phyloP scores from a whole-genome alignment of 192 early-diverging fungal species.

The Dimargaris cristalligena region DNA sequence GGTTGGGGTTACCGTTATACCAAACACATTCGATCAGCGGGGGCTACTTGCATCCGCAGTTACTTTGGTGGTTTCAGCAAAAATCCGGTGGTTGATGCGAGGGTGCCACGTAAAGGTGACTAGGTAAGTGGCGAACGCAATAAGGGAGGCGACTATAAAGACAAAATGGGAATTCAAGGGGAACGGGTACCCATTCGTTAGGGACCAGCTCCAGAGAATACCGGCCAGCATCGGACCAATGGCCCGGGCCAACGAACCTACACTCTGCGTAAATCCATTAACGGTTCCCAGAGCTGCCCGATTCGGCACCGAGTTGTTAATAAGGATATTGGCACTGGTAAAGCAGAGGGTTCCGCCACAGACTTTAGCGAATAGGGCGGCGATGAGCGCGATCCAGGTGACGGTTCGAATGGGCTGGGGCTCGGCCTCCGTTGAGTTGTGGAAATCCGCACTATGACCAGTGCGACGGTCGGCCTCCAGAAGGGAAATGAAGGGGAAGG shows the following conservation, averaged over 20 bases:
- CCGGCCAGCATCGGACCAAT: background rate
- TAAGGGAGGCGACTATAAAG: background rate
- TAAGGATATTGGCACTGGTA: background rate
- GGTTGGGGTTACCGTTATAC: too few relatives aligned
- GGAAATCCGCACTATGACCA: too few relatives aligned
- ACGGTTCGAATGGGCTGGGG: too few relatives aligned
- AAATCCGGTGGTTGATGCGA: background rate
- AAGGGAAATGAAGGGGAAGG: too few relatives aligned
- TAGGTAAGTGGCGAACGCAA: background rate
- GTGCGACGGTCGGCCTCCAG: too few relatives aligned
- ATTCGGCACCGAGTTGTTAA: background rate
- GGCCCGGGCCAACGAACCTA: background rate
- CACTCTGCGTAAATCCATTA: background rate
- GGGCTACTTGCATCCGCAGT: too few relatives aligned
- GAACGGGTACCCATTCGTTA: background rate
- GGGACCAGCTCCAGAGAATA: background rate
- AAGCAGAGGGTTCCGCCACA: background rate
- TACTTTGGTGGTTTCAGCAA: too few relatives aligned
- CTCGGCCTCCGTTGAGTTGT: too few relatives aligned
- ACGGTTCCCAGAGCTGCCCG: background rate
- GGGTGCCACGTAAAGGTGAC: background rate
- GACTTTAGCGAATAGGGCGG: background rate
- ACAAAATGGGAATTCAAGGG: background rate
- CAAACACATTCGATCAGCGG: too few relatives aligned
- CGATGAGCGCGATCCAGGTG: background rate